Conservation (phyloP, 2,329 filamentous ascomycete species). For the Davidsoniella virescens region DNA sequence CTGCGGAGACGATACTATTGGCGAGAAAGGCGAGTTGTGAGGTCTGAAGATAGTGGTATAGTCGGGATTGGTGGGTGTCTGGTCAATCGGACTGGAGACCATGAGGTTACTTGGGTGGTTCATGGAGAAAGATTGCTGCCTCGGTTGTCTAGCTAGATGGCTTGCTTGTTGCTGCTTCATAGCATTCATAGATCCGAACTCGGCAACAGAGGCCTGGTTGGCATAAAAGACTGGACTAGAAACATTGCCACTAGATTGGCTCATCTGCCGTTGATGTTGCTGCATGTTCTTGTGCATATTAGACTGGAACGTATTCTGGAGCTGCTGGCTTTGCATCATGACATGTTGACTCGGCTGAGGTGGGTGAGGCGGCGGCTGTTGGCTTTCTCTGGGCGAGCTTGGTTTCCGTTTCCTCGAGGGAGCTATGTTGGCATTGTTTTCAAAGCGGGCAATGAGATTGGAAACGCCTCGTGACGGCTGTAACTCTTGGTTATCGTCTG, state of each 20-base stretch:
- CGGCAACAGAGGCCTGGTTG: background rate
- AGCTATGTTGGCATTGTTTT: constrained; percentile 4
- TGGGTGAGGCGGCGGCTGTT: constrained; percentile 3
- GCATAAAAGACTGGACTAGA: constrained; percentile 2
- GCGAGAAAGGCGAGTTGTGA: constrained; percentile 4
- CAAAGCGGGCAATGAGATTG: constrained; percentile 13
- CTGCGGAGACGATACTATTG: constrained; percentile 7
- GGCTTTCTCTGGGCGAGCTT: constrained; percentile 4
- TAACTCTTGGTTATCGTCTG: background rate
- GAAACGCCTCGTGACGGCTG: constrained; percentile 5
- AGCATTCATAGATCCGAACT: constrained; percentile 2
- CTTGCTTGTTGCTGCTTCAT: background rate
- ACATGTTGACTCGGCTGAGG: constrained; percentile 1
- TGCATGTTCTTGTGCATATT: constrained; percentile 15
- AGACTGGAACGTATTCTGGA: constrained; percentile 5
- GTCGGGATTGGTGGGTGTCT: background rate
- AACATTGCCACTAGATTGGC: background rate
- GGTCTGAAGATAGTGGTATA: constrained; percentile 2
- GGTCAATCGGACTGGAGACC: constrained; percentile 6
- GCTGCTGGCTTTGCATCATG: constrained; percentile 8
- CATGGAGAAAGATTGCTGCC: constrained; percentile 2
- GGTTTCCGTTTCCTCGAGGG: constrained; percentile 6
- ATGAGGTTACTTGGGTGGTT: constrained; percentile 1
- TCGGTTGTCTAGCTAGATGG: background rate
- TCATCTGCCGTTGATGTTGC: constrained; percentile 11